Base-by-base conservation (phyloP, 2,329 filamentous ascomycete genomes). In the Aspergillus novofumigatus region DNA sequence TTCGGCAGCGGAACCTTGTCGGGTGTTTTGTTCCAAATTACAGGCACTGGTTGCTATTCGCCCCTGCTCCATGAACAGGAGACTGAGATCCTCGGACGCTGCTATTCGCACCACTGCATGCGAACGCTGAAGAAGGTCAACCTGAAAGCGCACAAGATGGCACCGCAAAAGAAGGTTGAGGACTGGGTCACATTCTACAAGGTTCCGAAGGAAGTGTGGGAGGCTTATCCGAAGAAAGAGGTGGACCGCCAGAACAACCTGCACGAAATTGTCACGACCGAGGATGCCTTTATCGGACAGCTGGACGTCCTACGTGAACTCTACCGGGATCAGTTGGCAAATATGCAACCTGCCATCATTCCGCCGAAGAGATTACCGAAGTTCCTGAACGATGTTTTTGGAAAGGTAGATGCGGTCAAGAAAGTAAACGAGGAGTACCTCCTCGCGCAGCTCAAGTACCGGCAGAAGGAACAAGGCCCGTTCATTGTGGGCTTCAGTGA, bases 401-500 rank as follows among this genome's bases (percentile, higher is more conserved):
- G 94, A 52, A 94, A 91, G 68, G 86, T 94, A 1, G 93, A 97
- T 62, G 85, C 86, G 0, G 90, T 99, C 38, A 90, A 93, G 69
- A 86, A 88, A 63, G 91, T 92, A 65, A 97, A 97, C 74, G 94
- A 95, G 72, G 92, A 97, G 61, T 88, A 94, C 71, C 83, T 99
- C 21, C 78, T 99, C 25, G 89, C 93, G 1, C 93, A 97, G 72
- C 83, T 99, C 66, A 97, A 97, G 70, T 99, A 97, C 71, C 86
- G 94, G 26, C 94, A 99, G 72, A 90, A 94, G 68, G 94, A 97
- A 71, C 93, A 99, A 76, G 94, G 94, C 0, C 94, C 94, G 0
- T 99, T 92, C 86, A 88, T 99, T 57, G 81, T 85, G 11, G 94
- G 94, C 3, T 97, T 97, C 75, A 97, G 92, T 70, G 94, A 97